phyloP scores from a whole-genome alignment of 805 yeast genomes.

The Yamadazyma ubonensis region DNA sequence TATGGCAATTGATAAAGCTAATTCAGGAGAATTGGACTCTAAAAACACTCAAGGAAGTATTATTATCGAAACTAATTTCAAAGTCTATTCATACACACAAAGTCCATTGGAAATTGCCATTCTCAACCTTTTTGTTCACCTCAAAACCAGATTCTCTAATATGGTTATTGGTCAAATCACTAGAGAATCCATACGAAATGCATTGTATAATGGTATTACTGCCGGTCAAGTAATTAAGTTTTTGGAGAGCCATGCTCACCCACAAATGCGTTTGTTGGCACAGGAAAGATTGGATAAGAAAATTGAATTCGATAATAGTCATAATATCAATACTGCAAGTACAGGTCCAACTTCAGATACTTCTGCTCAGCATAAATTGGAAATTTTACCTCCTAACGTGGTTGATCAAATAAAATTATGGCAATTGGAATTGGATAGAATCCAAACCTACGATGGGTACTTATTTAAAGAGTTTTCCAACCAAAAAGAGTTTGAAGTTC shows the following conservation, averaged over 20 bases:
- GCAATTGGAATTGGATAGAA: constrained; percentile 95
- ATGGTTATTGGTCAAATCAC: constrained; percentile 93
- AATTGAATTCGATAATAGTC: constrained; percentile 57
- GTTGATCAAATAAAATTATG: constrained; percentile 92
- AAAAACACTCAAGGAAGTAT: constrained; percentile 56
- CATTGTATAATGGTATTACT: constrained; percentile 83
- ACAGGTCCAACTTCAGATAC: constrained; percentile 23
- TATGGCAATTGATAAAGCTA: constrained; percentile 69
- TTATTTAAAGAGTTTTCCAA: constrained; percentile 82
- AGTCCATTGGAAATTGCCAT: constrained; percentile 95
- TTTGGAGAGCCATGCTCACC: constrained; percentile 88
- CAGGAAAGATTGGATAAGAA: constrained; percentile 68
- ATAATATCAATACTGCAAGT: constrained; percentile 44
- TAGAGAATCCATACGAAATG: constrained; percentile 84
- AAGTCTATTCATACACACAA: constrained; percentile 87
- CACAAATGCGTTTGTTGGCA: constrained; percentile 78
- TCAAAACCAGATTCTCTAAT: constrained; percentile 81
- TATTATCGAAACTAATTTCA: constrained; percentile 90
- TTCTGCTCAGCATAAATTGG: constrained; percentile 50
- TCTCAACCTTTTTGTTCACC: constrained; percentile 80
- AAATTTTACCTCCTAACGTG: constrained; percentile 90
- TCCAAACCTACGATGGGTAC: constrained; percentile 82
- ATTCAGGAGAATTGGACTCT: constrained; percentile 44
- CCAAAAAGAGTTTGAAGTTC: constrained; percentile 69
- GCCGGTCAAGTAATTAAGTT: constrained; percentile 93